Conservation (phyloP, 257 asterid species). For the Lithospermum erythrorhizon region DNA sequence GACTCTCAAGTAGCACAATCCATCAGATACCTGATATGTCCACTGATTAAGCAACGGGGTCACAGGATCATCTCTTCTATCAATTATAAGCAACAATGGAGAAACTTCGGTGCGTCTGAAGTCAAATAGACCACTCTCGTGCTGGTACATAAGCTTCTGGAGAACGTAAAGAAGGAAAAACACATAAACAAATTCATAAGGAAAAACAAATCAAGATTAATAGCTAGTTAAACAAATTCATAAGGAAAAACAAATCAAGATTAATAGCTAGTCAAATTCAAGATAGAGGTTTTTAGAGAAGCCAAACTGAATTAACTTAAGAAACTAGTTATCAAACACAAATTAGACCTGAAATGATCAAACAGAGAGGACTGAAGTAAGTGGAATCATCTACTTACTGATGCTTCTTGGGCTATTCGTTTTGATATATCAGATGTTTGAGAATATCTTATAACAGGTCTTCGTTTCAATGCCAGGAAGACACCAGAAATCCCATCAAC, state of each 20-base stretch:
- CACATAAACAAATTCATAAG: conserved; percentile 10
- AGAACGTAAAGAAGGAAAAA: not conserved
- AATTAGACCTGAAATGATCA: not conserved
- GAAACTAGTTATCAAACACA: not conserved
- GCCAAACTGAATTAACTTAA: not conserved
- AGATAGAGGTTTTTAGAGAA: not conserved
- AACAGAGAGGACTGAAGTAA: not conserved
- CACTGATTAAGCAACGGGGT: conserved; percentile 91
- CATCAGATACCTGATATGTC: conserved; percentile 83
- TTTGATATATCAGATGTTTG: conserved; percentile 80
- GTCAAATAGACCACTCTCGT: conserved; percentile 93
- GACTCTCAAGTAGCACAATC: conserved; percentile 1
- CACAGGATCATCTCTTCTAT: conserved; percentile 95
- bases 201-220: conserved; percentile 14
- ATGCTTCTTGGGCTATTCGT: conserved; percentile 85
- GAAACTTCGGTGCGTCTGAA: conserved; percentile 89
- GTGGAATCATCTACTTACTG: conserved; percentile 33
- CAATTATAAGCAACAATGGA: conserved; percentile 75
- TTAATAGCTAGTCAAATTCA: conserved; percentile 2
- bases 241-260: conserved; percentile 16
- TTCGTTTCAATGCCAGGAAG: conserved; percentile 71
- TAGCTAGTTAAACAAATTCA: conserved; percentile 4
- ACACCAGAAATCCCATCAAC: conserved; percentile 91
- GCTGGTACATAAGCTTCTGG: conserved; percentile 98
- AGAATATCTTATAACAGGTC: conserved; percentile 88